These are phyloP conservation scores for Parietichytrium sp. DNA, from an alignment of 108 stramenopile genomes.

Conservation along the genomic window DNA sequence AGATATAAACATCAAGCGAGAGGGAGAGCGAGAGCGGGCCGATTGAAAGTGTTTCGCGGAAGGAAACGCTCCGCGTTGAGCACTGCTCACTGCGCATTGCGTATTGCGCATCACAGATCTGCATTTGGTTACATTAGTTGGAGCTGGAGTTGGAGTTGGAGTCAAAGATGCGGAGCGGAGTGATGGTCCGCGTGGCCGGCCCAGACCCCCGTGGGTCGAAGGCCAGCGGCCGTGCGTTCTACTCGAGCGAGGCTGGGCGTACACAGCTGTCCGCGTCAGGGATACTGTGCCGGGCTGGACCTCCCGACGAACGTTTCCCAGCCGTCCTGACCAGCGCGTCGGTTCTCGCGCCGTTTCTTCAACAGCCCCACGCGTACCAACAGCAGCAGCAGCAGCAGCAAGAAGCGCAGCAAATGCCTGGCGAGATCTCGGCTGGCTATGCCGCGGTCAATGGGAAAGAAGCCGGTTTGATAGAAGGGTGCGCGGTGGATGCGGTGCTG, in stretches of 20 bases:
- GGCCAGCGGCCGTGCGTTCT: constrained; percentile 7
- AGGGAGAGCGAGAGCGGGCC: too few species aligned
- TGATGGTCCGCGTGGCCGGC: constrained; percentile 14
- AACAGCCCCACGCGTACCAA: neutral
- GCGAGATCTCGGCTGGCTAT: too few species aligned
- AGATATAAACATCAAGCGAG: too few species aligned
- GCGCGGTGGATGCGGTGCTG: neutral
- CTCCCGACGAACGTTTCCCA: neutral
- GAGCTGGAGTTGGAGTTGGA: too few species aligned
- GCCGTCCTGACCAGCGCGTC: constrained; percentile 19
- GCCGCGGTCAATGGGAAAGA: too few species aligned
- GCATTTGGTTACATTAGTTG: too few species aligned
- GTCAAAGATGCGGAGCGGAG: neutral
- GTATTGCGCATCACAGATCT: too few species aligned
- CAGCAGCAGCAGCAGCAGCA: neutral
- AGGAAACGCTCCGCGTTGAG: too few species aligned
- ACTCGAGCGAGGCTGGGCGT: constrained; percentile 10
- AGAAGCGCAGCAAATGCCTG: neutral
- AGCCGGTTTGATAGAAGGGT: neutral
- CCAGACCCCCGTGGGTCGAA: neutral
- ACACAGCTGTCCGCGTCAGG: constrained; percentile 21
- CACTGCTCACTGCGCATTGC: too few species aligned
- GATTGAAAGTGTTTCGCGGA: too few species aligned
- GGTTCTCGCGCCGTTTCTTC: constrained; percentile 1
- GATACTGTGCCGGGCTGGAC: constrained; percentile 10